phyloP scores from a whole-genome alignment of 2,329 filamentous ascomycete species.

The Calonectria crousiana region DNA sequence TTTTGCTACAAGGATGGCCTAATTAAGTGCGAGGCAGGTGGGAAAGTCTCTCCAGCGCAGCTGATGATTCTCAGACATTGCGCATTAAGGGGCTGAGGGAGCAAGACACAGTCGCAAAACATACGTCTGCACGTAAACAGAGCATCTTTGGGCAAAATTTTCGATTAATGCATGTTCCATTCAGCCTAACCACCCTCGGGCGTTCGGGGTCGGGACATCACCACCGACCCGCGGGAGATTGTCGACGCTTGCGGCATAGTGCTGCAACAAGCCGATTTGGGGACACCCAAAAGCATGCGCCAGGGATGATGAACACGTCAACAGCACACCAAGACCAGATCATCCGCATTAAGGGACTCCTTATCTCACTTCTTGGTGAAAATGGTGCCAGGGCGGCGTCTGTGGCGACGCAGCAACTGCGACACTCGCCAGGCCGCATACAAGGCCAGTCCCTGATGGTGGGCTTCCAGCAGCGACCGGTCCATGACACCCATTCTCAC shows the following conservation, averaged over 20 bases:
- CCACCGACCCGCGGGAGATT: neutral
- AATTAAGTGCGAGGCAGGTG: neutral
- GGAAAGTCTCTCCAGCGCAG: neutral
- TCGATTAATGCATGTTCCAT: neutral
- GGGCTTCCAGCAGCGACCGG: neutral
- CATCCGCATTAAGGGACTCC: neutral
- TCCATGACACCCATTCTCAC: neutral
- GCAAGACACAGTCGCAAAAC: neutral
- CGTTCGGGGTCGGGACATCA: neutral
- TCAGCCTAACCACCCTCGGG: neutral
- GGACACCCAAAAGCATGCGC: neutral
- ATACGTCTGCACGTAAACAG: neutral
- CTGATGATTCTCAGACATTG: neutral
- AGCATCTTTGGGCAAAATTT: neutral
- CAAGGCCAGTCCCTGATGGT: neutral
- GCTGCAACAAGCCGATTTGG: neutral
- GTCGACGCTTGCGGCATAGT: slow-evolving; percentile 2
- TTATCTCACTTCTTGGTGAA: neutral
- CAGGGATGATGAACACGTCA: neutral
- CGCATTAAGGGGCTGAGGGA: neutral
- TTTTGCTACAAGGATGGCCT: neutral
- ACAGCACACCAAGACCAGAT: neutral
- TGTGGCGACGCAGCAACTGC: neutral
- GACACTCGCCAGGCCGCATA: neutral
- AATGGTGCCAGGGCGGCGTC: neutral